Evolutionary conservation across 257 asterid species (phyloP), one percentile per base, ranked within the genome.

Genomic region (Ophiorrhiza pumila): DNA sequence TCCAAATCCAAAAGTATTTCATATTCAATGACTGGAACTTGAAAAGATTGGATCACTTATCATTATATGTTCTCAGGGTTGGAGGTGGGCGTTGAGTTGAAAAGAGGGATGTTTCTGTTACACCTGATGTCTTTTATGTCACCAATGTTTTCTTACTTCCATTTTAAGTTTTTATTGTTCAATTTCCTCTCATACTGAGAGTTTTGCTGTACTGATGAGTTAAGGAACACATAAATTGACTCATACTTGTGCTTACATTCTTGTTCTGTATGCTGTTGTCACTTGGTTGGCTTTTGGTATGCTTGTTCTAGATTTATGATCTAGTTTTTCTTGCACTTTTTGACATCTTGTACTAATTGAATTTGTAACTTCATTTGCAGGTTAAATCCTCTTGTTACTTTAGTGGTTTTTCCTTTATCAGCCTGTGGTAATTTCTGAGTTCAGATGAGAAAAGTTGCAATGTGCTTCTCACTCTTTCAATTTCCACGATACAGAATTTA

Each of bases 391-490:
- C 56, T 75, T 55, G 41, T 58, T 73, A 75, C 7, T 62, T 50
- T 12, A 13, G 72, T 57, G 56, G 52, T 32, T 17, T 53, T 66
- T 60, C 35, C 66, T 62, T 58, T 68, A 22, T 70, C 41, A 34
- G 23, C 46, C 65, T 71, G 64, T 53, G 71, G 78, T 56, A 41
- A 56, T 57, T 74, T 74, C 72, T 81, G 74, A 66, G 45, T 75
- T 82, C 82, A 83, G 82, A 88, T 88, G 91, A 87, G 80, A 81
- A 71, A 87, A 50, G 78, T 73, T 70, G 86, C 92, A 61, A 91
- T 93, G 98, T 89, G 97, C 75, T 87, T 86, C 90, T 86, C 96
- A 64, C 85, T 88, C 58, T 71, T 84, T 74, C 96, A 86, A 72
- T 69, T 86, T 64, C 96, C 98, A 13, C 78, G 92, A 74, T 86